phyloP scores from a whole-genome alignment of 2,329 filamentous ascomycete species.

The Hyphodiscus sp. region DNA sequence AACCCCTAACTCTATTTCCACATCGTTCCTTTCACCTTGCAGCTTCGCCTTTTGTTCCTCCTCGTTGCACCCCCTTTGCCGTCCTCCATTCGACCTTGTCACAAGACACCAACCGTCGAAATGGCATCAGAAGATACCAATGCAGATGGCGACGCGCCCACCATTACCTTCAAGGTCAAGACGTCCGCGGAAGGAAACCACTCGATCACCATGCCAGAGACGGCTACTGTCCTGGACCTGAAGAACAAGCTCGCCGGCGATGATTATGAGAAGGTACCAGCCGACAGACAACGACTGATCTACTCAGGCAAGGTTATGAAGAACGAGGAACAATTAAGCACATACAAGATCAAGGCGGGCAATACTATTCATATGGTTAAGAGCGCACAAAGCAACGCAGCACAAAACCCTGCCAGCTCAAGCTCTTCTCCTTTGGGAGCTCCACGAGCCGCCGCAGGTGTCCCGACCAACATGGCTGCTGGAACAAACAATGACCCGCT shows the following conservation, averaged over 20 bases:
- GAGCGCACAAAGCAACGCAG: slow-evolving; percentile 68
- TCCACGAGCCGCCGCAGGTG: slow-evolving; percentile 48
- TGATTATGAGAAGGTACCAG: slow-evolving; percentile 80
- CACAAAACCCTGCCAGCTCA: slow-evolving; percentile 42
- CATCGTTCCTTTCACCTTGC: background rate
- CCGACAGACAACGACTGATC: slow-evolving; percentile 87
- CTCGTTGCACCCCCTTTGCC: background rate
- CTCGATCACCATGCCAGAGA: slow-evolving; percentile 70
- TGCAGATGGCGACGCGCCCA: slow-evolving; percentile 55
- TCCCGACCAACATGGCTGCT: slow-evolving; percentile 72
- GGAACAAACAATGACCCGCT: slow-evolving; percentile 84
- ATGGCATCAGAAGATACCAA: slow-evolving; percentile 52
- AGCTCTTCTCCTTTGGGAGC: slow-evolving; percentile 37
- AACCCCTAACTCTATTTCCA: background rate
- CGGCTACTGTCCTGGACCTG: slow-evolving; percentile 74
- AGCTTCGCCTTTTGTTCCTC: background rate
- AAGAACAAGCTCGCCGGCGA: slow-evolving; percentile 79
- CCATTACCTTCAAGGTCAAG: slow-evolving; percentile 95
- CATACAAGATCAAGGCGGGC: slow-evolving; percentile 92
- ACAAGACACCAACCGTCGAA: slow-evolving; percentile 12
- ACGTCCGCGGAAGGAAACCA: slow-evolving; percentile 87
- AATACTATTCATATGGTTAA: slow-evolving; percentile 97
- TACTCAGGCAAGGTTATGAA: slow-evolving; percentile 97
- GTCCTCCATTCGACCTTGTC: background rate
- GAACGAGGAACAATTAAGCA: slow-evolving; percentile 76